Base-by-base conservation (phyloP, 148 eudicot genomes). In the Vaccinium myrtillus region DNA sequence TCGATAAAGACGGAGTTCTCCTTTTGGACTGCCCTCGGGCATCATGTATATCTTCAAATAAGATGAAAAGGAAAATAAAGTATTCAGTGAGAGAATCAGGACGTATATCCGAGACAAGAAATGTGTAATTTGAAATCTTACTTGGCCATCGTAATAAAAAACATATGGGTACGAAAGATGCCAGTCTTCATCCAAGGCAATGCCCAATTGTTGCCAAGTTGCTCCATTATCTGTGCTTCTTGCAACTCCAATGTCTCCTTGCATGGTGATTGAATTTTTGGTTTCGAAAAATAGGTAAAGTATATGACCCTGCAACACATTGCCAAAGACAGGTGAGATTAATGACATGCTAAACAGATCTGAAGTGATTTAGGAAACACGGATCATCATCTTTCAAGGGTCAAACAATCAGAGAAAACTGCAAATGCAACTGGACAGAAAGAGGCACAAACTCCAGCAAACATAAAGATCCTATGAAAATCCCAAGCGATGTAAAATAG, bases 231-330 rank as follows among this genome's bases (percentile, higher is more conserved):
- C 98, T 12, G 83, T 80, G 90, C 99, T 97, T 92, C 88, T 90
- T 43, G 98, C 91, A 83, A 97, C 99, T 71, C 95, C 99, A 82
- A 97, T 97, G 88, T 97, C 99, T 75, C 99, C 99, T 88, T 95
- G 98, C 96, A 91, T 91, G 50, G 98, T 95, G 23, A 95, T 83
- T 50, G 99, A 85, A 88, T 95, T 97, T 83, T 97, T 97, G 23
- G 93, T 91, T 92, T 97, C 98, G 75, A 89, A 97, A 82, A 97
- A 97, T 55, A 95, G 71, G 89, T 93, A 97, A 48, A 94, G 89
- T 75, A 80, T 81, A 63, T 95, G 94, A 32, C 88, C 96, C 99
- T 97, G 92, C 73, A 92, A 75, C 50, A 81, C 18, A 79, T 70
- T 3, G 39, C 43, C 56, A 27, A 74, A 23, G 49, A 58, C 59